These are phyloP conservation scores for Oidiodendron maius DNA, from an alignment of 495 filamentous ascomycete genomes.

Conservation along the genomic window DNA sequence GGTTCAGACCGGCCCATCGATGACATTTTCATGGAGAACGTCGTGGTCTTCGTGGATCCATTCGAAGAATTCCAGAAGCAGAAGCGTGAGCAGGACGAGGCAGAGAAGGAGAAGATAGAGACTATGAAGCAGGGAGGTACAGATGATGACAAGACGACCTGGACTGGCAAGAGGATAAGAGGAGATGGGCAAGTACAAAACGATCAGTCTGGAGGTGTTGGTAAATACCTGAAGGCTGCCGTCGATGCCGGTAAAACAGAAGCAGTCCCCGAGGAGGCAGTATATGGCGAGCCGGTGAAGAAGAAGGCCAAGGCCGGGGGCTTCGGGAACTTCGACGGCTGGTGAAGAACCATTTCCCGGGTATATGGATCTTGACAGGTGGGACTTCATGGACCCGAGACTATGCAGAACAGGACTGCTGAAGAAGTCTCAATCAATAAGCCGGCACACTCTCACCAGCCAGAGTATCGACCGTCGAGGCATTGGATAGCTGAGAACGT, in stretches of 20 bases:
- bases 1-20: slow-evolving; percentile 63
- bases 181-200: slow-evolving; percentile 48
- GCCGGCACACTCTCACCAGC: neutral
- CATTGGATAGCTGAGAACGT: too few species aligned
- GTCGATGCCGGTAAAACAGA: slow-evolving; percentile 25
- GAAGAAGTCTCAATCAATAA: neutral
- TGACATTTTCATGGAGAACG: slow-evolving; percentile 73
- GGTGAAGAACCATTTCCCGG: slow-evolving; percentile 36
- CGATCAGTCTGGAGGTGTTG: slow-evolving; percentile 51
- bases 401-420: neutral
- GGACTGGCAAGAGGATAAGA: slow-evolving; percentile 82
- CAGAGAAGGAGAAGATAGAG: slow-evolving; percentile 45
- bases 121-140: slow-evolving; percentile 46
- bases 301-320: slow-evolving; percentile 81
- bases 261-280: slow-evolving; percentile 43
- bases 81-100: slow-evolving; percentile 43
- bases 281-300: slow-evolving; percentile 62
- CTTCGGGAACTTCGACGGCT: slow-evolving; percentile 90
- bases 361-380: neutral
- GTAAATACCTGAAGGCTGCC: slow-evolving; percentile 71
- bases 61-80: slow-evolving; percentile 87
- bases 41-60: slow-evolving; percentile 87
- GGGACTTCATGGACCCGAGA: neutral
- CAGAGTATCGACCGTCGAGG: too few species aligned
- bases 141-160: slow-evolving; percentile 81